These are phyloP conservation scores for Candida qinlingensis DNA, from an alignment of 805 yeast genomes.

Conservation along the genomic window DNA sequence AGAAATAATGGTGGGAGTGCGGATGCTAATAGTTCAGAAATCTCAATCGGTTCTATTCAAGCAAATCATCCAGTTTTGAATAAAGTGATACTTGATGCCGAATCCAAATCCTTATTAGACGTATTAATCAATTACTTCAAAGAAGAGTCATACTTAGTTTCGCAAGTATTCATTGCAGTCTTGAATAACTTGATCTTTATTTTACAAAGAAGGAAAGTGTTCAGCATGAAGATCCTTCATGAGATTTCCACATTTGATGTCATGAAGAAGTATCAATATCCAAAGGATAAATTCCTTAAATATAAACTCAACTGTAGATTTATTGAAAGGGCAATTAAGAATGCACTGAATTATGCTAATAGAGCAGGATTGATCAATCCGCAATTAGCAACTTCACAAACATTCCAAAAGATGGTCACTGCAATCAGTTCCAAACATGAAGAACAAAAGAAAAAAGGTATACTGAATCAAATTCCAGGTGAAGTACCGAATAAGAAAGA, in stretches of 20 bases:
- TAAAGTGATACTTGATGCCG: conserved; percentile 53
- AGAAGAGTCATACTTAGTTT: conserved; percentile 48
- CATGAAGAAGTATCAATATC: conserved; percentile 48
- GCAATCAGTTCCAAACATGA: conserved; percentile 20
- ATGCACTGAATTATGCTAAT: conserved; percentile 36
- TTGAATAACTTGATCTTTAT: conserved; percentile 59
- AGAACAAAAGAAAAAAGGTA: conserved; percentile 25
- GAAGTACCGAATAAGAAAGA: conserved; percentile 24
- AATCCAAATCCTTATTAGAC: conserved; percentile 67
- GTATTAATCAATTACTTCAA: conserved; percentile 50
- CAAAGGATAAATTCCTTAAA: conserved; percentile 31
- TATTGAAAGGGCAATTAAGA: conserved; percentile 54
- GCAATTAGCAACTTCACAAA: conserved; percentile 13
- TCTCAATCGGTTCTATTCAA: conserved; percentile 16
- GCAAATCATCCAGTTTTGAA: conserved; percentile 62
- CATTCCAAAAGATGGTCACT: conserved; percentile 17
- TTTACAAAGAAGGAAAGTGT: conserved; percentile 61
- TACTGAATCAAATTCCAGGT: conserved; percentile 22
- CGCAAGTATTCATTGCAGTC: conserved; percentile 61
- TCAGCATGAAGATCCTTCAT: conserved; percentile 49
- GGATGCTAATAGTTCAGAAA: conserved; percentile 15
- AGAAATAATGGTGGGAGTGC: conserved; percentile 7
- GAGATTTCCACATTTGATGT: conserved; percentile 57
- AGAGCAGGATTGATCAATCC: conserved; percentile 28
- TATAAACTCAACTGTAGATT: conserved; percentile 56